Evolutionary conservation across 1,284 basidiomycete species (phyloP).

Genomic region (Sanghuangporus sanghuang): DNA sequence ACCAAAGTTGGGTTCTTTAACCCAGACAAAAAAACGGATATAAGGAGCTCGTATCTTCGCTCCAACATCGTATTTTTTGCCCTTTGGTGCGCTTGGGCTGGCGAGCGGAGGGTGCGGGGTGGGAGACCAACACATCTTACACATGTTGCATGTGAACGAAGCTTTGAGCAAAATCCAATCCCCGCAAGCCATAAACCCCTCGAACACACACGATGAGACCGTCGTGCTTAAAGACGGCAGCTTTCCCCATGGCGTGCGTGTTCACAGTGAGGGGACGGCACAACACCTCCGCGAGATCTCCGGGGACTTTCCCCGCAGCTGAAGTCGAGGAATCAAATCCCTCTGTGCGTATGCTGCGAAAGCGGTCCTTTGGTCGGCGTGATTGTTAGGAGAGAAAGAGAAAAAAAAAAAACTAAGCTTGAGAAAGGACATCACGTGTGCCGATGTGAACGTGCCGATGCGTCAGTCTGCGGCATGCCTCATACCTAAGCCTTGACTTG

Average conservation of each 20-base stretch:
- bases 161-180: slow-evolving; percentile 28
- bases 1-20: background rate
- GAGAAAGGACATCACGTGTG: background rate
- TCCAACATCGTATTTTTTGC: slow-evolving; percentile 23
- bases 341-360: slow-evolving; percentile 75
- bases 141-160: slow-evolving; percentile 19
- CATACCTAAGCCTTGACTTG: background rate
- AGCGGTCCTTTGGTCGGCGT: slow-evolving; percentile 74
- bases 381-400: slow-evolving; percentile 12
- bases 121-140: slow-evolving; percentile 31
- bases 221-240: slow-evolving; percentile 62
- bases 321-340: slow-evolving; percentile 37
- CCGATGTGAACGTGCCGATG: background rate
- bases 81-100: slow-evolving; percentile 28
- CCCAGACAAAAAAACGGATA: background rate
- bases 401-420: slow-evolving; percentile 20
- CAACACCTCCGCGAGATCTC: slow-evolving; percentile 58
- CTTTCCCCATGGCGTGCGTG: slow-evolving; percentile 54
- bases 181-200: slow-evolving; percentile 29
- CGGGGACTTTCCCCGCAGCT: slow-evolving; percentile 92
- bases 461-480: background rate
- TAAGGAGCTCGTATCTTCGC: slow-evolving; percentile 74
- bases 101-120: slow-evolving; percentile 52
- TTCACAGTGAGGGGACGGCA: slow-evolving; percentile 22
- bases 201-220: slow-evolving; percentile 40